Evolutionary conservation across 768 basidiomycete genomes (phyloP), one percentile per base, ranked within the genome.

Genomic region (Sutorius australiensis): DNA sequence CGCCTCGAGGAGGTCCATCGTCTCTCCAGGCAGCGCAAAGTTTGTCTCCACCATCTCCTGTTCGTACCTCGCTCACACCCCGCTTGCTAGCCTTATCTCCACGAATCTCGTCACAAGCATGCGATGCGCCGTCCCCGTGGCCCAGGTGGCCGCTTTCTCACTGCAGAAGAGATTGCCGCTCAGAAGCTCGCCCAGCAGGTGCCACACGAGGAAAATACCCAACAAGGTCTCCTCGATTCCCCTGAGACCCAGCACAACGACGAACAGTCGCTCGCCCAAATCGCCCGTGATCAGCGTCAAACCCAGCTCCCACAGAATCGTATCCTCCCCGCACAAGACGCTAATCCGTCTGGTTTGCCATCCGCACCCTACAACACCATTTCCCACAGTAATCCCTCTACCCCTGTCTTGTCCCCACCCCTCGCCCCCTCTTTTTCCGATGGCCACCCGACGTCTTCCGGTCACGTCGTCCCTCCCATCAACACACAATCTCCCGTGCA

Each of bases 91-190:
- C 95, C 97, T 2, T 99, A 98, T 73, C 86, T 98, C 30, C 97
- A 99, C 59, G 97, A 99, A 67, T 95, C 92, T 8, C 85, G 97
- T 41, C 97, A 99, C 75, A 91, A 92, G 60, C 97, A 99, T 73
- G 97, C 97, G 31, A 95, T 98, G 88, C 86, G 94, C 41, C 84
- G 97, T 17, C 97, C 97, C 14, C 81, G 97, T 51, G 97, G 97
- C 5, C 95, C 97, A 21, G 97, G 97, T 11, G 97, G 97, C 21
- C 85, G 97, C 39, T 99, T 99, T 75, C 84, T 98, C 63, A 98
- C 95, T 8, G 92, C 94, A 46, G 92, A 94, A 17, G 95, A 98
- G 71, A 94, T 95, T 44, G 89, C 90, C 0, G 87, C 89, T 0
- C 87, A 90, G 66, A 87, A 87, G 59, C 72, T 75, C 12, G 21